Percentiles rank a stretch among this genome's conserved stretches.
These are phyloP conservation scores for Physcia stellaris DNA, from an alignment of 495 filamentous ascomycete species.

Conservation along the genomic window DNA sequence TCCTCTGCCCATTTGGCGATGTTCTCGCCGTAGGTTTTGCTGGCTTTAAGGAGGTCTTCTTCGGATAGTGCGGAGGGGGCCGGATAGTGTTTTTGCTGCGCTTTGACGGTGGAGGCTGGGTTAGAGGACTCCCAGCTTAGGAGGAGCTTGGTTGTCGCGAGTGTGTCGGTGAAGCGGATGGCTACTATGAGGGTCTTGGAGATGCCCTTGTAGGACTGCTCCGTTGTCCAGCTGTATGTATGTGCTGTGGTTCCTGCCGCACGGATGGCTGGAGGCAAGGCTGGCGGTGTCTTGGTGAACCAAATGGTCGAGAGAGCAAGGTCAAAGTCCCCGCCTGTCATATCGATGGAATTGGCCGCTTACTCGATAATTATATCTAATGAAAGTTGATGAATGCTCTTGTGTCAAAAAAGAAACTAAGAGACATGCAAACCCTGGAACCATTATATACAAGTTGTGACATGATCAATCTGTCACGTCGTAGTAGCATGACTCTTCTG, in stretches of 20 bases:
- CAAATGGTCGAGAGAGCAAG: constrained; percentile 22
- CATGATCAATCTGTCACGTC: too few relatives aligned
- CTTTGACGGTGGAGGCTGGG: constrained; percentile 21
- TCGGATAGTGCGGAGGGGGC: constrained; percentile 17
- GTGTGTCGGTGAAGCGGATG: constrained; percentile 21
- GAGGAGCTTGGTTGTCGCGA: constrained; percentile 23
- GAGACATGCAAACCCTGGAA: too few relatives aligned
- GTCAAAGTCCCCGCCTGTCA: constrained; percentile 22
- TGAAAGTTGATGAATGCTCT: too few relatives aligned
- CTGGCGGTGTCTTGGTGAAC: constrained; percentile 21
- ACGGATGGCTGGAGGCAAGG: constrained; percentile 18
- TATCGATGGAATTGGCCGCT: too few relatives aligned
- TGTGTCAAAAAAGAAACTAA: too few relatives aligned
- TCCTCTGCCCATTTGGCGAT: constrained; percentile 22
- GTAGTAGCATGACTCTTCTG: too few relatives aligned
- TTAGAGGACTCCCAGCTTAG: constrained; percentile 27
- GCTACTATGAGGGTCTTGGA: constrained; percentile 20
- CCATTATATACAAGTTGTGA: too few relatives aligned
- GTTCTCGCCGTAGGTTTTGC: constrained; percentile 15
- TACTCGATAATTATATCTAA: too few relatives aligned
- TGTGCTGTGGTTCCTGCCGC: constrained; percentile 13
- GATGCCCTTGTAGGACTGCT: constrained; percentile 19
- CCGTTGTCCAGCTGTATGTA: constrained; percentile 13
- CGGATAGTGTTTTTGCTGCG: constrained; percentile 25
- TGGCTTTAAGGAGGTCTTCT: constrained; percentile 8